phyloP scores from a whole-genome alignment of 768 basidiomycete genomes.

The Hydnomerulius pinastri region DNA sequence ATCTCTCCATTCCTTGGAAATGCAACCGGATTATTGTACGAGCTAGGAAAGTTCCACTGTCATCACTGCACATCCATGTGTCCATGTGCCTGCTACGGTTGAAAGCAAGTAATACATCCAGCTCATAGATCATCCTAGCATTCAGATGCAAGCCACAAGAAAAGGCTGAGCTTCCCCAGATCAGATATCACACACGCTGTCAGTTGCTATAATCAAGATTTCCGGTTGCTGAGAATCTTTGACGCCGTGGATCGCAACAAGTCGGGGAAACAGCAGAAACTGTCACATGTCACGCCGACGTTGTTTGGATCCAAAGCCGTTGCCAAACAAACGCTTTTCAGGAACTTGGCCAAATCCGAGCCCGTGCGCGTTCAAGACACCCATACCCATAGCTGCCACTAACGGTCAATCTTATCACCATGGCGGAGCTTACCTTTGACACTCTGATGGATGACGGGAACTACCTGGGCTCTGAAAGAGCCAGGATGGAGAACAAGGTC shows the following conservation, averaged over 20 bases:
- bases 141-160: no score
- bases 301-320: constrained; percentile 35
- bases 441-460: constrained; percentile 78
- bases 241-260: neutral
- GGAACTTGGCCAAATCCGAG: constrained; percentile 14
- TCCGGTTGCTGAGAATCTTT: neutral
- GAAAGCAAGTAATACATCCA: no score
- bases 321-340: constrained; percentile 37
- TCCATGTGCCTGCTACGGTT: no score
- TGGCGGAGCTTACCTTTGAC: constrained; percentile 78
- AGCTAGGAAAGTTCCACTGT: no score
- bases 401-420: constrained; percentile 30
- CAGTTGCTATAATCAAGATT: no score
- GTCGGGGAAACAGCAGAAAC: neutral
- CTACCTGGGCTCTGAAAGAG: constrained; percentile 72
- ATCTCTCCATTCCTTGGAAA: no score
- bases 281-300: constrained; percentile 8
- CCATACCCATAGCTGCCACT: neutral
- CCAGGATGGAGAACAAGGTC: constrained; percentile 78
- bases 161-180: neutral
- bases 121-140: no score
- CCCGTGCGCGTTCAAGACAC: constrained; percentile 8
- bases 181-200: neutral
- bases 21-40: no score
- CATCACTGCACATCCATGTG: no score